Conservation (phyloP, 352 stramenopile species). For the Phytophthora ramorum region DNA sequence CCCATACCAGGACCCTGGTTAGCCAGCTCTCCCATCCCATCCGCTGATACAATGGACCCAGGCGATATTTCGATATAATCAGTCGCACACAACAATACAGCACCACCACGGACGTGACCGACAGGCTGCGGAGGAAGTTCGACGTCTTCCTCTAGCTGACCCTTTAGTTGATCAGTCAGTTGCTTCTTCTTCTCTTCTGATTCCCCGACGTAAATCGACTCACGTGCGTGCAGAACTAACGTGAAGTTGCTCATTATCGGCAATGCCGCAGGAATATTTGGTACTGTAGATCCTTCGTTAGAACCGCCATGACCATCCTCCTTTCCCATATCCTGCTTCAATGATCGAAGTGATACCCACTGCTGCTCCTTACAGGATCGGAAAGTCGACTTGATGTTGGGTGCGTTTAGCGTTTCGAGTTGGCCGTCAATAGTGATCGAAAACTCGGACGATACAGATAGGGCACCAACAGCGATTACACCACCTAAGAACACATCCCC, state of each 20-base stretch:
- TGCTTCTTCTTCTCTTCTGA: constrained; percentile 34
- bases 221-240: constrained; percentile 52
- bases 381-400: constrained; percentile 54
- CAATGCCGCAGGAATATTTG: constrained; percentile 28
- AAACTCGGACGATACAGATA: constrained; percentile 59
- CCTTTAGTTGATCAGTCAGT: constrained; percentile 5
- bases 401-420: constrained; percentile 50
- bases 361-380: constrained; percentile 57
- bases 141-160: constrained; percentile 30
- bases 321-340: constrained; percentile 22
- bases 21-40: constrained; percentile 64
- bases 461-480: constrained; percentile 47
- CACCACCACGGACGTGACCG: constrained; percentile 54
- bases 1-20: constrained; percentile 74
- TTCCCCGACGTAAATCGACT: constrained; percentile 64
- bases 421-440: constrained; percentile 59
- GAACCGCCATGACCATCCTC: constrained; percentile 7
- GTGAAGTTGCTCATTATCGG: constrained; percentile 64
- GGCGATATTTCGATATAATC: constrained; percentile 52
- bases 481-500: constrained; percentile 63
- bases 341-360: constrained; percentile 25
- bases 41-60: constrained; percentile 57
- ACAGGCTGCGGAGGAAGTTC: constrained; percentile 21
- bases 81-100: constrained; percentile 67
- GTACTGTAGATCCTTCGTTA: constrained; percentile 13